Evolutionary conservation across 2,329 filamentous ascomycete genomes (phyloP), one percentile per base, ranked within the genome.

Genomic region (Cercospora beticola): DNA sequence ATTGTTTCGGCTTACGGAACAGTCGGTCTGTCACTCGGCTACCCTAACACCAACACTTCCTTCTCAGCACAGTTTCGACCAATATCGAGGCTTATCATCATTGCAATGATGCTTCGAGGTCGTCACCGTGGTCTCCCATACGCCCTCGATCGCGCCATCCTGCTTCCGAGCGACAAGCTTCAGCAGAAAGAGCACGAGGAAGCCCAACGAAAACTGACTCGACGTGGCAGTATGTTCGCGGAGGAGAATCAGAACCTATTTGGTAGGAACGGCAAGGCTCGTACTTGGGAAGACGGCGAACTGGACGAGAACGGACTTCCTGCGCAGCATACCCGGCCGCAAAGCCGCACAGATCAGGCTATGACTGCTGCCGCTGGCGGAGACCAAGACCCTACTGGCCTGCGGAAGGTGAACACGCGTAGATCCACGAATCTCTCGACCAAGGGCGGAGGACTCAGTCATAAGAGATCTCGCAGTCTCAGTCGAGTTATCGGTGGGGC

Each of bases 1-100:
- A 88, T 96, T 58, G 89, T 97, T 69, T 94, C 91, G 66, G 93
- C 93, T 1, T 97, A 97, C 76, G 96, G 95, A 71, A 99, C 95
- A 0, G 95, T 99, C 28, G 95, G 95, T 0, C 82, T 99, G 67
- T 94, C 90, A 61, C 85, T 99, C 16, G 95, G 95, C 5, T 97
- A 94, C 70, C 85, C 91, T 0, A 83, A 81, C 21, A 85, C 89
- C 78, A 91, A 97, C 79, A 86, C 93, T 0, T 93, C 92, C 0
- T 93, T 99, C 72, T 93, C 88, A 33, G 90, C 87, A 0, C 88
- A 97, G 74, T 97, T 99, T 79, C 88, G 86, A 12, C 86, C 89
- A 0, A 80, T 97, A 6, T 87, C 85, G 18, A 90, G 89, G 75
- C 83, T 90, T 68, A 83, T 90, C 71, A 87, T 90, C 74, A 86